phyloP scores from a whole-genome alignment of 129 eudicot genomes.

The Smallanthus sonchifolius region DNA sequence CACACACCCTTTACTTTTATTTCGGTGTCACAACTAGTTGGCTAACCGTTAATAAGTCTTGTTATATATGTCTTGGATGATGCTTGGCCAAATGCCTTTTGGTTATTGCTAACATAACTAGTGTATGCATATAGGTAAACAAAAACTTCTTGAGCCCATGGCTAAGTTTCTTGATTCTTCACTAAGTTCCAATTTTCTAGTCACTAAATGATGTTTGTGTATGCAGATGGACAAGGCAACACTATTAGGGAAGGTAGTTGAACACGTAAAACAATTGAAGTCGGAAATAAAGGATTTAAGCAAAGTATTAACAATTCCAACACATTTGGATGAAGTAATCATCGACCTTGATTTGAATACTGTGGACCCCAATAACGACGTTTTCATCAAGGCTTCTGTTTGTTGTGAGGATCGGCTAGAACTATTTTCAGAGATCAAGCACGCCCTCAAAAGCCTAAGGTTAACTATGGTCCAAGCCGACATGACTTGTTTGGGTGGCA shows the following conservation, averaged over 20 bases:
- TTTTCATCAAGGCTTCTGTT: conserved; percentile 52
- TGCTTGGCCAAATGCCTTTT: no score
- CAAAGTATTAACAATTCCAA: conserved; percentile 43
- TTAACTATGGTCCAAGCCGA: conserved; percentile 50
- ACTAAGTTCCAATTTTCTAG: background rate
- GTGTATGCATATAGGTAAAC: no score
- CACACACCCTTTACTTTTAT: no score
- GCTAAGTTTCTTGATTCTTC: background rate
- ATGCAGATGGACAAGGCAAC: conserved; percentile 91
- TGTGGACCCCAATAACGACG: background rate
- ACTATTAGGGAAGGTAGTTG: conserved; percentile 62
- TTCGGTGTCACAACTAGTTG: no score
- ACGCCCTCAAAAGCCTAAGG: conserved; percentile 51
- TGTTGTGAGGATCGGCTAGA: conserved; percentile 81
- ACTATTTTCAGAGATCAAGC: conserved; percentile 54
- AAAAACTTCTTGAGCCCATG: no score
- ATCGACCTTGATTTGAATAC: conserved; percentile 29
- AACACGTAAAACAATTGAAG: conserved; percentile 53
- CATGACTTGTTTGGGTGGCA: conserved; percentile 70
- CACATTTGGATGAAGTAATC: conserved; percentile 51
- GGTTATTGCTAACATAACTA: no score
- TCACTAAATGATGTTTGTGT: background rate
- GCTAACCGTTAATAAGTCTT: no score
- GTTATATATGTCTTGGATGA: no score
- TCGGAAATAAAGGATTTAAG: conserved; percentile 43